phyloP scores from a whole-genome alignment of 148 eudicot species.

The Talinum fruticosum region DNA sequence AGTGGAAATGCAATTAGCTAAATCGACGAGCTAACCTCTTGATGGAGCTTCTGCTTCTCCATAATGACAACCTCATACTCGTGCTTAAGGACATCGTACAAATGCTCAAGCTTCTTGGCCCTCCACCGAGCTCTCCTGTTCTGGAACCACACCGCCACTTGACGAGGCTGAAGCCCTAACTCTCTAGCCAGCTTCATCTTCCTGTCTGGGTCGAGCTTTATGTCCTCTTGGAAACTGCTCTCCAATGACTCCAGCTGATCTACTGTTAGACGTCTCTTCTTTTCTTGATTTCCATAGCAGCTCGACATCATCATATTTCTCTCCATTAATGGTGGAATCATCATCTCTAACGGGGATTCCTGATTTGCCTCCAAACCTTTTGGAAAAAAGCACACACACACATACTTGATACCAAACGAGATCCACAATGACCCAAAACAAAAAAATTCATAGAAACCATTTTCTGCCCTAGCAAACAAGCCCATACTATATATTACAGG shows the following conservation, averaged over 20 bases:
- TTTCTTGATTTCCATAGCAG: slow-evolving; percentile 13
- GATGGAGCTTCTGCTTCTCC: slow-evolving; percentile 64
- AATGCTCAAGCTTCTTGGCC: slow-evolving; percentile 70
- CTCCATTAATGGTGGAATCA: neutral
- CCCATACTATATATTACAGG: too few species aligned
- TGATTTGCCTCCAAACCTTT: slow-evolving; percentile 16
- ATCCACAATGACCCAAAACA: neutral
- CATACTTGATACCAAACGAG: neutral
- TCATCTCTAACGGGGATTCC: slow-evolving; percentile 9
- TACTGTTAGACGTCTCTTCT: slow-evolving; percentile 54
- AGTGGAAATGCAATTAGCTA: neutral
- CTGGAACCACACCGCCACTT: slow-evolving; percentile 84
- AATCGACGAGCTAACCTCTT: slow-evolving; percentile 41
- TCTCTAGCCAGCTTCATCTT: slow-evolving; percentile 74
- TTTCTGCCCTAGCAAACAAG: too few species aligned
- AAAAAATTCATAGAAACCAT: neutral
- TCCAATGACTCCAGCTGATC: slow-evolving; percentile 70
- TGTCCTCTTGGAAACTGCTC: slow-evolving; percentile 68
- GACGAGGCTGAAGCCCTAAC: slow-evolving; percentile 60
- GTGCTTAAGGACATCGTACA: slow-evolving; percentile 62
- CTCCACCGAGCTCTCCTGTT: slow-evolving; percentile 81
- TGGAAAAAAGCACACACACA: neutral
- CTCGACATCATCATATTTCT: neutral
- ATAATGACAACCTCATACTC: slow-evolving; percentile 48
- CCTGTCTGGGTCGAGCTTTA: slow-evolving; percentile 67